phyloP scores from a whole-genome alignment of 306 rosid genomes.

The Begonia peltatifolia region DNA sequence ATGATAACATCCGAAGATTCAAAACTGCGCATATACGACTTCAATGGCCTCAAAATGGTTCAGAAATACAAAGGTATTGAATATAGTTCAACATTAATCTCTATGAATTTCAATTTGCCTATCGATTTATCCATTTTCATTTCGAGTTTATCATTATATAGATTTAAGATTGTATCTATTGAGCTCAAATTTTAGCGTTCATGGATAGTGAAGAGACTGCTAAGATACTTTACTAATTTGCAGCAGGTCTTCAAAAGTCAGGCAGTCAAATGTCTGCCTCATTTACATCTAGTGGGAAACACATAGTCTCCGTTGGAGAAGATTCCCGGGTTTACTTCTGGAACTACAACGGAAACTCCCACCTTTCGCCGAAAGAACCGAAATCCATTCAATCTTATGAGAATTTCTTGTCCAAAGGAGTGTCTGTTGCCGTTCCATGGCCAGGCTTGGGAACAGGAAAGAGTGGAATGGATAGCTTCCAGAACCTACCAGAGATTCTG shows the following conservation, averaged over 20 bases:
- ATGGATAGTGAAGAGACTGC: neutral
- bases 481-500: conserved; percentile 6
- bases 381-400: conserved; percentile 49
- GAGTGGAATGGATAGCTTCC: neutral
- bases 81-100: neutral
- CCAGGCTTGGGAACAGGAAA: conserved; percentile 24
- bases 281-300: conserved; percentile 43
- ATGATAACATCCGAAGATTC: conserved; percentile 83
- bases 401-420: conserved; percentile 55
- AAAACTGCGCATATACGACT: conserved; percentile 35
- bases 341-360: conserved; percentile 26
- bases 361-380: conserved; percentile 18
- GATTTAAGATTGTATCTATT: no score
- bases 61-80: conserved; percentile 52
- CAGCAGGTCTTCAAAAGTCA: conserved; percentile 52
- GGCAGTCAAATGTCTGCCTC: conserved; percentile 75
- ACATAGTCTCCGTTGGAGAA: conserved; percentile 58
- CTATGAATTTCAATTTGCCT: no score
- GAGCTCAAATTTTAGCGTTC: no score
- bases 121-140: no score
- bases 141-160: no score
- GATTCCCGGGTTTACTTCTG: conserved; percentile 70
- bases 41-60: conserved; percentile 48
- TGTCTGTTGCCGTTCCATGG: conserved; percentile 73
- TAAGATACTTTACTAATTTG: conserved; percentile 1